Base-by-base conservation (phyloP, 2,329 filamentous ascomycete genomes). In the Nannizziopsis arthrosporioides region DNA sequence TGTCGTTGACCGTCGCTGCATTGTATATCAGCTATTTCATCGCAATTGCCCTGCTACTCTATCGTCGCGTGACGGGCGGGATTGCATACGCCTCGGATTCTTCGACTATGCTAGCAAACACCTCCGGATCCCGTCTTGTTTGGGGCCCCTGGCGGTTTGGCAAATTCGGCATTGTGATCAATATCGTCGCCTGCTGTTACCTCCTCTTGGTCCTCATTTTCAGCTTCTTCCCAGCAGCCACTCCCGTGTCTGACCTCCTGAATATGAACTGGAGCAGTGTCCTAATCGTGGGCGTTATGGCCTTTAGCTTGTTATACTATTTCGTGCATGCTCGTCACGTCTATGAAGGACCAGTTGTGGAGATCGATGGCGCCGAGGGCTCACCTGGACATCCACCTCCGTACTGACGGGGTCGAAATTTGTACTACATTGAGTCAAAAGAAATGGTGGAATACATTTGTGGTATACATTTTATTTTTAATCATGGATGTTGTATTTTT, bases 1-100 rank as follows among this genome's bases (percentile, higher is more conserved):
- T 73, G n/a, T 75, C 72, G 1, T 64, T 78, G 10, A 69, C 69
- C 19, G 65, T 74, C 44, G 70, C 67, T 31, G 69, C 71, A 1
- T 66, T 77, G 12, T 70, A 76, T 42, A 68, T 68, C 15, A 73
- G 72, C 14, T 77, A 77, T 55, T 67, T 76, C 46, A 63, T 76
- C 44, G 68, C 68, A 30, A 65, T 72, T 40, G 52, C 61, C n/a
- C 67, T 70, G 39, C 57, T 74, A 12, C 59, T 73, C 22, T 63
- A 63, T 46, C 64, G 67, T 12, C 63, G 68, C n/a, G 52, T 66
- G n/a, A 55, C 58, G 2, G 59, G 59, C 10, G 46, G 42, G 35
- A 57, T 60, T 18, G 32, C 47, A 12, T 48, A 40, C 42, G 40
- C 49, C 47, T 57, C 51, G 40, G 51, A 49, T 40, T 55, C 47